Evolutionary conservation across 2,329 filamentous ascomycete species (phyloP), one percentile per base, ranked within the genome.

Genomic region (Neopestalotiopsis sp.): DNA sequence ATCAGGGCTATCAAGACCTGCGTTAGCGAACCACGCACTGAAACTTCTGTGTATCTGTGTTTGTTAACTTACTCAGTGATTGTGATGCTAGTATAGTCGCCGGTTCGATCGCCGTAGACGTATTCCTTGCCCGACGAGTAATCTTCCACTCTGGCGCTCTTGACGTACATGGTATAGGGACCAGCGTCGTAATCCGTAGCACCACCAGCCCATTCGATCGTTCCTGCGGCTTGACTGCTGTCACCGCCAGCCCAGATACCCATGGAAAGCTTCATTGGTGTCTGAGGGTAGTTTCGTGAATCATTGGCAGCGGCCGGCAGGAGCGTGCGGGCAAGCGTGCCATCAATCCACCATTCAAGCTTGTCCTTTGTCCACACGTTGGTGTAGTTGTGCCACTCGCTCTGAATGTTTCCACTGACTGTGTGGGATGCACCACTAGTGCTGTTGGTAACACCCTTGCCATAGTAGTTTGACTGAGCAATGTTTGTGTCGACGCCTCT

Each of bases 401-500:
- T 82, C 75, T 88, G 88, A 57, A 89, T 86, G 72, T 85, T 84
- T 32, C 85, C 80, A 9, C 88, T 78, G 65, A 88, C 80, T 10
- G 81, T 79, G 75, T 92, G 86, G 78, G 89, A 88, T 58, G 84
- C 84, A 71, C 88, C 92, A 71, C 92, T 90, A 74, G 89, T 85
- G 81, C 84, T 77, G 84, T 92, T 78, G 81, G 89, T 83, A 82
- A 81, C 84, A 63, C 92, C 93, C 83, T 95, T 94, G 78, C 92
- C 91, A 75, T 92, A 95, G 81, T 91, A 95, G 83, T 95, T 95
- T 73, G 89, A 91, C 74, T 92, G 86, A 9, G 88, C 91, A 42
- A 86, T 81, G 17, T 85, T 88, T 67, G 83, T 80, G 76, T 93
- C 91, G 68, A 86, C 86, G 61, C 93, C 93, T 69, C 94, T 86